Percentiles rank a stretch among this genome's conserved stretches.
These are phyloP conservation scores for Quercus gilva DNA, from an alignment of 306 rosid genomes.

Conservation along the genomic window DNA sequence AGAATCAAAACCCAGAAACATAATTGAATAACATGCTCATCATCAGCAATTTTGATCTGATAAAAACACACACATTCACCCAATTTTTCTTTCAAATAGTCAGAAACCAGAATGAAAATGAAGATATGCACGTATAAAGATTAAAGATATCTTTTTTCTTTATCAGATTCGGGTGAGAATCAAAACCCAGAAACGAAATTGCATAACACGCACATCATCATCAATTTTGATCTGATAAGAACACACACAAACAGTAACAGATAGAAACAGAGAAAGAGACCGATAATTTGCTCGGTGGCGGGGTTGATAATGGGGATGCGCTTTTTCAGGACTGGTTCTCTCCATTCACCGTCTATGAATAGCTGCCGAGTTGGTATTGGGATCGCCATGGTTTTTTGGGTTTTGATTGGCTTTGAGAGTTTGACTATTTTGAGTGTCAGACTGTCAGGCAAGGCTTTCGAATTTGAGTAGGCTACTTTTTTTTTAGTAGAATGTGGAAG, in stretches of 20 bases:
- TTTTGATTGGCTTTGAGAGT: too few relatives aligned
- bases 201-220: not conserved
- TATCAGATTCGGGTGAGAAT: too few relatives aligned
- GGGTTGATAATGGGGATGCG: constrained; percentile 89
- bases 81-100: too few relatives aligned
- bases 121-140: too few relatives aligned
- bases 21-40: not conserved
- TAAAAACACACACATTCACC: not conserved
- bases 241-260: not conserved
- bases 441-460: too few relatives aligned
- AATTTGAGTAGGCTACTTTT: too few relatives aligned
- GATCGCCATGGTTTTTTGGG: constrained; percentile 47
- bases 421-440: too few relatives aligned
- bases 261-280: constrained; percentile 29
- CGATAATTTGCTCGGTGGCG: constrained; percentile 60
- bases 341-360: constrained; percentile 90
- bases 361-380: constrained; percentile 59
- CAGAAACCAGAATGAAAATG: too few relatives aligned
- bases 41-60: not conserved
- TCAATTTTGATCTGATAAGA: not conserved
- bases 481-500: too few relatives aligned
- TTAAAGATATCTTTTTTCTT: too few relatives aligned
- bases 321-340: constrained; percentile 53
- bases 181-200: too few relatives aligned
- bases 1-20: too few relatives aligned